Percentiles rank a stretch among this genome's conserved stretches.
Evolutionary conservation across 2,329 filamentous ascomycete genomes (phyloP).

Genomic region (Epichloe coenophiala): DNA sequence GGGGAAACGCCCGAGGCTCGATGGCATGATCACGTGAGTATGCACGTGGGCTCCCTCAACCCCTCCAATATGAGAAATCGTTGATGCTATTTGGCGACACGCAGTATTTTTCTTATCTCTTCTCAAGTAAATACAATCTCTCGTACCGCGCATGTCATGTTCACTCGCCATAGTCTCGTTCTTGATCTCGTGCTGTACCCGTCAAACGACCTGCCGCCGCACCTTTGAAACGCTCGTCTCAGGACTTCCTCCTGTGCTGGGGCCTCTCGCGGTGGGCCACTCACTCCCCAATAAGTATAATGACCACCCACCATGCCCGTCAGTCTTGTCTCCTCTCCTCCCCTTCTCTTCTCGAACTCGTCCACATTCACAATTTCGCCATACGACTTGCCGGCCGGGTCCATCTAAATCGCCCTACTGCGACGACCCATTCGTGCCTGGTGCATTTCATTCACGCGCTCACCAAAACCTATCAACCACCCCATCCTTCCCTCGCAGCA

Average conservation of each 20-base stretch:
- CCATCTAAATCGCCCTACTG: no score
- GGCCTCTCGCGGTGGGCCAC: neutral
- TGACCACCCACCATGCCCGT: neutral
- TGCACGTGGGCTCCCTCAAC: neutral
- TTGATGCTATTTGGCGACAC: no score
- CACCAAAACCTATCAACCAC: neutral
- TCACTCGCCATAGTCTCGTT: no score
- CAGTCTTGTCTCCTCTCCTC: neutral
- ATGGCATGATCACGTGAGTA: neutral
- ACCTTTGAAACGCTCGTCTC: conserved; percentile 8
- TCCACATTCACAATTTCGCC: neutral
- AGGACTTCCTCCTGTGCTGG: conserved; percentile 6
- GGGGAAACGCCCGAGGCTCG: no score
- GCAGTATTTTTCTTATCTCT: no score
- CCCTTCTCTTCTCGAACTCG: neutral
- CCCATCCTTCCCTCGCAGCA: neutral
- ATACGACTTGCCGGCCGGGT: neutral
- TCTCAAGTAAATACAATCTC: neutral
- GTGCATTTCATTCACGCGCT: neutral
- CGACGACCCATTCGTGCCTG: neutral
- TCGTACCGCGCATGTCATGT: neutral
- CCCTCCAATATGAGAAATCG: no score
- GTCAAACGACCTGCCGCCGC: neutral
- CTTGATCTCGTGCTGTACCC: neutral
- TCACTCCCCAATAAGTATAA: neutral